Conservation (phyloP, 1,284 basidiomycete genomes). For the Ganoderma multipileum region DNA sequence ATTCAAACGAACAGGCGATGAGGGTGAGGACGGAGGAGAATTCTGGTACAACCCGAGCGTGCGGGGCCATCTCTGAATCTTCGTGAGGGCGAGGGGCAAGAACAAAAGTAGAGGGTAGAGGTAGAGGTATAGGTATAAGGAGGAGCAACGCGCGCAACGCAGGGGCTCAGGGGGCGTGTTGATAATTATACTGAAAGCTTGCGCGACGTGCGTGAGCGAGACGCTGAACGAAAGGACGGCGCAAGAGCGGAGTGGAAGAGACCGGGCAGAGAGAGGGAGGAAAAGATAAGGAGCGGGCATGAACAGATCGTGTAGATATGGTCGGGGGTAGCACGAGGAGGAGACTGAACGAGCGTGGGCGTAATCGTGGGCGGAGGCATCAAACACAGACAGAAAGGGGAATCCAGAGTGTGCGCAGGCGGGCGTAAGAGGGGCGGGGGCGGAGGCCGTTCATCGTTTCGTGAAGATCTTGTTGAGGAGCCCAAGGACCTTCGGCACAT, state of each 20-base stretch:
- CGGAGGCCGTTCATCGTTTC: constrained; percentile 64
- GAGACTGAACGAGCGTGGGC: constrained; percentile 24
- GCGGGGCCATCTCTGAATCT: constrained; percentile 17
- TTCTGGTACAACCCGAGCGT: constrained; percentile 27
- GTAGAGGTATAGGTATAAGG: constrained; percentile 18
- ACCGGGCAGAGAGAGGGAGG: background rate
- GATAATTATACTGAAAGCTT: constrained; percentile 17
- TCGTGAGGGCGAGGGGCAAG: constrained; percentile 12
- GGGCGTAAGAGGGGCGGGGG: background rate
- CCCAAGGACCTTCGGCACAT: constrained; percentile 93
- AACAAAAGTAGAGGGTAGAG: constrained; percentile 28
- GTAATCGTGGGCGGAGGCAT: constrained; percentile 18
- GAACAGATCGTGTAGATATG: constrained; percentile 22
- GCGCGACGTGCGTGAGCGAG: background rate
- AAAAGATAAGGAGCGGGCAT: constrained; percentile 14
- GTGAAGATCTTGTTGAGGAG: constrained; percentile 92
- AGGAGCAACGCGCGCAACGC: constrained; percentile 22
- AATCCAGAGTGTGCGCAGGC: constrained; percentile 1
- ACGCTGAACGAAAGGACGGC: background rate
- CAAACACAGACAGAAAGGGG: constrained; percentile 5
- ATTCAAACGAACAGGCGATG: constrained; percentile 11
- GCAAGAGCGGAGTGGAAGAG: background rate
- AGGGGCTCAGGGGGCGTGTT: background rate
- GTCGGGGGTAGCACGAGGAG: constrained; percentile 27
- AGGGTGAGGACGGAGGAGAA: background rate